Evolutionary conservation across 2,329 filamentous ascomycete species (phyloP), one percentile per base, ranked within the genome.

Genomic region (Apiospora marii): DNA sequence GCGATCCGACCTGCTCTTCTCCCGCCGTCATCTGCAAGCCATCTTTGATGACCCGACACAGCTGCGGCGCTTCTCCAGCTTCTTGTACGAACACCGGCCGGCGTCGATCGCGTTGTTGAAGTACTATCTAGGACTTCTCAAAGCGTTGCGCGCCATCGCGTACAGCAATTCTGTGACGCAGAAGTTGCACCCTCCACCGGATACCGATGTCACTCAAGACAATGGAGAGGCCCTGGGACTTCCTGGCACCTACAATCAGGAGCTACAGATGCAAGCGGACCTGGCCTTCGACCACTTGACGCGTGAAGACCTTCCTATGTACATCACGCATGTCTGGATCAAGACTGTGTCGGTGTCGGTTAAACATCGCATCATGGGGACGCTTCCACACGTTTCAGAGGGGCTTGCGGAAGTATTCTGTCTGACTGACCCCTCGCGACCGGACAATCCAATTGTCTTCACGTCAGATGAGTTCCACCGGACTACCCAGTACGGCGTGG

Each of bases 321-420:
- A 91, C 78, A 88, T 95, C 73, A 91, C 92, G 0, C 88, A 92
- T 73, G 86, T 87, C 0, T 94, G 91, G 82, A 90, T 91, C 48
- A 88, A 91, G 72, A 90, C 91, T 14, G 92, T 93, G 19, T 93
- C 90, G 77, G 82, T 89, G 19, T 92, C 92, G 44, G 91, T 95
- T 49, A 88, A 90, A 74, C 87, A 89, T 74, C 87, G 92, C 34
- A 90, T 94, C 41, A 92, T 90, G 0, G 91, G 92, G 3, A 92
- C 89, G 1, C 80, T 94, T 34, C 89, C 92, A 1, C 84, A 92
- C 67, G 88, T 92, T 14, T 93, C 92, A 0, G 92, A 94, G 79
- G 92, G 92, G 0, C 80, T 95, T 72, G 93, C 92, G 0, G 92
- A 95, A 79, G 92, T 94, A 0, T 95, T 94, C 76, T 95, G 92